A percentile compares a stretch with the other conserved stretches of the same genome.
phyloP scores from a whole-genome alignment of 768 basidiomycete genomes.

The Lactarius deliciosus region DNA sequence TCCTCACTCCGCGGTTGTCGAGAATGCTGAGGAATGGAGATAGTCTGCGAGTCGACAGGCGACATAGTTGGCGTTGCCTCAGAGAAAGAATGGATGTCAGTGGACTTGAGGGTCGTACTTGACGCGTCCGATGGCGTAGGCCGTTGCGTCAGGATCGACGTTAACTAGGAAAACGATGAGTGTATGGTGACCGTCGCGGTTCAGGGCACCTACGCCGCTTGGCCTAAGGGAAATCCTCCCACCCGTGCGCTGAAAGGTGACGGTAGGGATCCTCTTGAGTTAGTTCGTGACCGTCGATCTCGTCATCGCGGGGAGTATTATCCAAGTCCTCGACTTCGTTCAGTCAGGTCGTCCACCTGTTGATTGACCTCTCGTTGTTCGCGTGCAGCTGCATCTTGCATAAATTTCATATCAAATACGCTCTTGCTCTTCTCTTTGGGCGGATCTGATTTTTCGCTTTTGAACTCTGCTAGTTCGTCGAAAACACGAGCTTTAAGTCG shows the following conservation, averaged over 20 bases:
- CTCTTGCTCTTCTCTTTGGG: constrained; percentile 51
- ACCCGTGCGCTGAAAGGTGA: constrained; percentile 56
- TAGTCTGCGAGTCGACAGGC: constrained; percentile 25
- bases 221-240: constrained; percentile 68
- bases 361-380: constrained; percentile 55
- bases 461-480: constrained; percentile 28
- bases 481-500: constrained; percentile 34
- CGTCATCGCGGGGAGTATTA: constrained; percentile 35
- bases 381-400: constrained; percentile 86
- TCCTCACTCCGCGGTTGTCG: constrained; percentile 28
- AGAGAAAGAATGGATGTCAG: constrained; percentile 45
- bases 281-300: constrained; percentile 35
- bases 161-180: constrained; percentile 18
- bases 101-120: constrained; percentile 66
- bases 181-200: neutral
- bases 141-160: constrained; percentile 18
- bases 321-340: constrained; percentile 57
- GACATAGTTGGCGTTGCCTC: constrained; percentile 30
- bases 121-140: constrained; percentile 52
- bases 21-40: constrained; percentile 29
- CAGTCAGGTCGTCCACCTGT: constrained; percentile 70
- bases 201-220: constrained; percentile 34
- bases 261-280: constrained; percentile 38
- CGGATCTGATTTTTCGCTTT: constrained; percentile 18
- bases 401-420: constrained; percentile 96